These are phyloP conservation scores for Lactarius hengduanensis DNA, from an alignment of 768 basidiomycete genomes.

Conservation along the genomic window DNA sequence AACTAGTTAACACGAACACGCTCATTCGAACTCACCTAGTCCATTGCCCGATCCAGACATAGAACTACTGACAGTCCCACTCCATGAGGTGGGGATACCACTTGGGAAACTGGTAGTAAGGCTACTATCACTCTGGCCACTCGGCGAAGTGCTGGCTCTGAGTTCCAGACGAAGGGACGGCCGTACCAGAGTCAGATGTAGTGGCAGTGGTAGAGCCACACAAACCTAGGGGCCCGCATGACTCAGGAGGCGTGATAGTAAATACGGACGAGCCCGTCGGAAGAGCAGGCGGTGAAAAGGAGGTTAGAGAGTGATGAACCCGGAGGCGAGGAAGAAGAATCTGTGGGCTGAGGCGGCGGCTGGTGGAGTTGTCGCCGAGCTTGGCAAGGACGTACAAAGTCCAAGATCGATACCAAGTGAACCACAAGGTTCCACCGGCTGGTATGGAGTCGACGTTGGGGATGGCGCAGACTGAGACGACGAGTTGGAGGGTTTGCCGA, in stretches of 20 bases:
- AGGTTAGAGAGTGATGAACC: constrained; percentile 34
- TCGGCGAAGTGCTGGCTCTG: background rate
- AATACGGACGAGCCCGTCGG: too few relatives aligned
- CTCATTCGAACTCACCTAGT: constrained; percentile 4
- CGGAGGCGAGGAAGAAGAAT: constrained; percentile 36
- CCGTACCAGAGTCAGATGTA: background rate
- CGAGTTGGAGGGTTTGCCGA: background rate
- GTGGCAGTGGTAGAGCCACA: background rate
- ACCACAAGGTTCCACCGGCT: constrained; percentile 1
- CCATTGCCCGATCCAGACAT: background rate
- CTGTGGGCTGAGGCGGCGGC: background rate
- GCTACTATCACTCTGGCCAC: background rate
- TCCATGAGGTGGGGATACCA: background rate
- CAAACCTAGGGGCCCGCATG: constrained; percentile 9
- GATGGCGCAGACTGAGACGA: constrained; percentile 27
- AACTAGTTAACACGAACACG: background rate
- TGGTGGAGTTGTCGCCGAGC: background rate
- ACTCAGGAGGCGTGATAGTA: constrained; percentile 15
- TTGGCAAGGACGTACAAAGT: background rate
- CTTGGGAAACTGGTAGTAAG: background rate
- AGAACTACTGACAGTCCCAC: background rate
- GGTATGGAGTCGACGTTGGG: background rate
- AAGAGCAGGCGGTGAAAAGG: too few relatives aligned
- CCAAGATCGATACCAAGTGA: background rate
- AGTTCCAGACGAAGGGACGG: background rate